Conservation (phyloP, 2,329 filamentous ascomycete genomes). For the Fusarium annulatum region DNA sequence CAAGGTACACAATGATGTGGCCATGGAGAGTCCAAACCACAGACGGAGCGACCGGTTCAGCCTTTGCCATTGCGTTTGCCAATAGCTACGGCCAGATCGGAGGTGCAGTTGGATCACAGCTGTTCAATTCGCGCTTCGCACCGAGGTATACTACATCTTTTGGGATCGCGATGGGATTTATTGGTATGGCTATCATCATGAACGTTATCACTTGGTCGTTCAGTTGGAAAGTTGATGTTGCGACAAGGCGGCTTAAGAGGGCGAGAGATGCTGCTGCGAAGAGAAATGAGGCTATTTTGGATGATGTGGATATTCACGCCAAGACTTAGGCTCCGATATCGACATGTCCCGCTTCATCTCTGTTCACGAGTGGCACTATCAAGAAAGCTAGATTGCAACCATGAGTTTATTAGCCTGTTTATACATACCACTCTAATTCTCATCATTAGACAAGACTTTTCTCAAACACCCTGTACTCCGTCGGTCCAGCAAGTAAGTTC, state of each 20-base stretch:
- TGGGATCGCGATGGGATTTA: neutral
- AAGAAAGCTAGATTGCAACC: too few relatives aligned
- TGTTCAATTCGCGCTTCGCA: neutral
- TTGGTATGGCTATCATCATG: neutral
- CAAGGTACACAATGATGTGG: neutral
- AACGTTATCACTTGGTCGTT: neutral
- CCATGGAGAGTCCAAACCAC: neutral
- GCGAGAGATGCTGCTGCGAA: neutral
- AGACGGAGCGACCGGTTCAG: neutral
- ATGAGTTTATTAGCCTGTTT: neutral
- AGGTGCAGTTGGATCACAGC: neutral
- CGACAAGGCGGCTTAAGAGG: neutral
- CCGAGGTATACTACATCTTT: neutral
- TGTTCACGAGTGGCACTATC: too few relatives aligned
- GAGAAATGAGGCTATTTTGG: neutral
- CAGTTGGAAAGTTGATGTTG: neutral
- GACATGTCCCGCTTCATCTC: accelerated
- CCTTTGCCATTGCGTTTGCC: neutral
- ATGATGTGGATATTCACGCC: neutral
- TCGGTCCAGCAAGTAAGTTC: constrained; percentile 41
- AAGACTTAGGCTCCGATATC: neutral
- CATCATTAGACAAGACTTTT: constrained; percentile 25
- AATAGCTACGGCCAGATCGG: neutral
- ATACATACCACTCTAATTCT: accelerated
- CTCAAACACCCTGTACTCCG: constrained; percentile 46